A percentile compares a stretch with the other conserved stretches of the same genome.
These are phyloP conservation scores for Ocimum tenuiflorum DNA, from an alignment of 257 asterid genomes.

Conservation along the genomic window DNA sequence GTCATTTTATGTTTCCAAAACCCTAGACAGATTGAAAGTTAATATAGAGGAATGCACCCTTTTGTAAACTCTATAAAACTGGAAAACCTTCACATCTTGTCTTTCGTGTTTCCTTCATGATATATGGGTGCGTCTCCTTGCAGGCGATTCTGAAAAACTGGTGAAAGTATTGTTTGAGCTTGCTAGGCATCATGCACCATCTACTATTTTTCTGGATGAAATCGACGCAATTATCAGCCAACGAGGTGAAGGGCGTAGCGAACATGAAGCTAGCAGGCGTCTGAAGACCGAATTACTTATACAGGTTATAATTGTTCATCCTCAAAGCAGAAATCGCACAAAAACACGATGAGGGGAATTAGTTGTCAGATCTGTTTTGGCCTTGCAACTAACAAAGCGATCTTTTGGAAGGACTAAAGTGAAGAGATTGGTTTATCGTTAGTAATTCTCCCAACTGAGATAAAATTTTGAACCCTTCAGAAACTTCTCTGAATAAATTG, in stretches of 20 bases:
- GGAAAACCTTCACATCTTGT: conserved; percentile 1
- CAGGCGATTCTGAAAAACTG: conserved; percentile 98
- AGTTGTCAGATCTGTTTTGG: not conserved
- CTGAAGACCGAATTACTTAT: conserved; percentile 91
- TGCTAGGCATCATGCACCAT: conserved; percentile 97
- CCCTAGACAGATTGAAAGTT: not conserved
- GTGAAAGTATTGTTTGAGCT: conserved; percentile 93
- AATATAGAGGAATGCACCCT: not conserved
- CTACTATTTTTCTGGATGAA: conserved; percentile 96
- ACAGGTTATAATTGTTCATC: conserved; percentile 50
- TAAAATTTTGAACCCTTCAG: not conserved
- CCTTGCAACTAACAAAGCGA: not conserved
- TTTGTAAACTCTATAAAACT: not conserved
- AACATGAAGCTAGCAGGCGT: conserved; percentile 98
- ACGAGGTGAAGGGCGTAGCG: conserved; percentile 97
- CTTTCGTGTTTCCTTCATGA: conserved; percentile 9
- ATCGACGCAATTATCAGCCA: conserved; percentile 96
- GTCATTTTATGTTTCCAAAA: not conserved
- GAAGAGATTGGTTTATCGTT: not conserved
- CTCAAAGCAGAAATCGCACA: conserved; percentile 12
- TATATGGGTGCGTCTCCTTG: conserved; percentile 12
- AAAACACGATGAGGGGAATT: not conserved
- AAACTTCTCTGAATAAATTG: not conserved
- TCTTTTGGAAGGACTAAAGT: not conserved
- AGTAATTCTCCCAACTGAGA: not conserved